Evolutionary conservation across 2,329 filamentous ascomycete genomes (phyloP), one percentile per base, ranked within the genome.

Genomic region (Colletotrichum nymphaeae): DNA sequence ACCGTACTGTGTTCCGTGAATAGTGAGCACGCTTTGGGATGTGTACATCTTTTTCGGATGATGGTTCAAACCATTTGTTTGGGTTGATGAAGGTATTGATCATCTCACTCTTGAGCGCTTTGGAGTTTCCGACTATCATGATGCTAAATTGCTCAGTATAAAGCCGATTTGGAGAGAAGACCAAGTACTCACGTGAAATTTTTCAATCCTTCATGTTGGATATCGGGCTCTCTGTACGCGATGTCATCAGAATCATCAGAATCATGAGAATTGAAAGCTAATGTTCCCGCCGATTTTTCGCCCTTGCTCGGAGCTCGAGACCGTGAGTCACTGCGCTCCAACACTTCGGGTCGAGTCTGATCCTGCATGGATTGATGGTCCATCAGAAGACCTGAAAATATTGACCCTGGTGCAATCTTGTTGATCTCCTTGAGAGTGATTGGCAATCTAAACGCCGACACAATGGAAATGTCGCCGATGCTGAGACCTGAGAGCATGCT

Each of bases 291-390:
- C 19, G 1, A 8, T 49, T 0, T 49, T 49, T n/a, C 19, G 19
- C 3, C 16, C 42, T 2, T 46, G 3, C 3, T 46, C 2, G 7
- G 7, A 9, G 19, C 19, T 49, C 19, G 19, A 0, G 42, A 49
- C 19, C 0, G 6, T 5, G 42, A n/a, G 16, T 49, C 42, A 0
- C 19, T 49, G 19, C 42, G 0, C 8, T 7, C 19, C 0, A 0
- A 49, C n/a, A 1, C 1, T 1, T 16, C 1, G 42, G 19, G 0
- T n/a, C 19, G 6, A 19, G 19, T 49, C 16, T n/a, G 6, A 1
- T 49, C 42, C 1, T 49, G 19, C 16, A 49, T 49, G 1, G 7
- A 49, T 11, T 49, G 42, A 7, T n/a, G 3, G 6, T 49, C 0
- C 42, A n/a, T 49, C 19, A 49, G 11, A 49, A 49, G 16, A n/a